Conservation (phyloP, 805 yeast genomes). For the Sugiyamaella floridensis region DNA sequence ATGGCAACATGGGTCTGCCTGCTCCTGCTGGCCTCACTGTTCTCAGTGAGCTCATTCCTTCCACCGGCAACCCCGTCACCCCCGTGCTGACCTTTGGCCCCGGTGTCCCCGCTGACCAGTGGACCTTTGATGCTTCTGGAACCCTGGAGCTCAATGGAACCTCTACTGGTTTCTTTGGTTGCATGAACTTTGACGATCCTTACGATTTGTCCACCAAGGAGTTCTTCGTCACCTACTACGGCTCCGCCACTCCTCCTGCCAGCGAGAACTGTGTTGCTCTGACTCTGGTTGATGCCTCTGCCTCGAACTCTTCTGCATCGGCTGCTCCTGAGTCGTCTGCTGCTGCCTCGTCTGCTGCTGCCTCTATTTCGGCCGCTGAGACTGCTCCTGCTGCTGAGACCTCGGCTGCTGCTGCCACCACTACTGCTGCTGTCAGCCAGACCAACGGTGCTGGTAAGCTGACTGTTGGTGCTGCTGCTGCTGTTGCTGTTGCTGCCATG, state of each 20-base stretch:
- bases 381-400: neutral
- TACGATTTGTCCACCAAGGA: slow-evolving; percentile 32
- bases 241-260: slow-evolving; percentile 1
- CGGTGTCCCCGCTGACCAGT: slow-evolving; percentile 5
- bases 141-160: slow-evolving; percentile 30
- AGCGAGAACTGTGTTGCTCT: slow-evolving; percentile 2
- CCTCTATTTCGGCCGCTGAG: neutral
- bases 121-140: slow-evolving; percentile 16
- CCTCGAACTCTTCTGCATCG: neutral
- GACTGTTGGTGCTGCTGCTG: neutral
- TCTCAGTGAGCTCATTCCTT: neutral
- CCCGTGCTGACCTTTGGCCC: slow-evolving; percentile 4
- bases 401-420: slow-evolving; percentile 1
- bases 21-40: neutral
- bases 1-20: neutral
- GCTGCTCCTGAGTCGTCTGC: neutral
- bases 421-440: slow-evolving; percentile 1
- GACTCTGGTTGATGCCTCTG: slow-evolving; percentile 1
- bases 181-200: slow-evolving; percentile 40
- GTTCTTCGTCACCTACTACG: slow-evolving; percentile 27
- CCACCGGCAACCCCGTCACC: neutral
- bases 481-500: slow-evolving; percentile 3
- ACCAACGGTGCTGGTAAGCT: slow-evolving; percentile 8
- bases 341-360: slow-evolving; percentile 3
- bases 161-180: slow-evolving; percentile 33